These are phyloP conservation scores for Vinca minor DNA, from an alignment of 257 asterid genomes.

Conservation along the genomic window DNA sequence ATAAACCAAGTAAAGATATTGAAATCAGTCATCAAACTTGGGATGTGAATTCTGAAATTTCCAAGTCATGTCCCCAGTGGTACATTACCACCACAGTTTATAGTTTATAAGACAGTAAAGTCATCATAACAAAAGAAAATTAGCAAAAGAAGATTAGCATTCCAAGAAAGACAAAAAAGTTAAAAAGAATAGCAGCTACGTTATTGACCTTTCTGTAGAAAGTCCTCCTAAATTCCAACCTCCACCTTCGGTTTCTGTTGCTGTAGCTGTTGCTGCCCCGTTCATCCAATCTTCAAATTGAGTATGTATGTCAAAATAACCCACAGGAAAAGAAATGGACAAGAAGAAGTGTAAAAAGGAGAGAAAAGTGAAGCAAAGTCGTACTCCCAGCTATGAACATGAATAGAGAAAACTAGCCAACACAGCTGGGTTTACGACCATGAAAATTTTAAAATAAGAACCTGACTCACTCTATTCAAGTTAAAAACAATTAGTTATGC, in stretches of 20 bases:
- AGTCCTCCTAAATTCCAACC: slow-evolving; percentile 46
- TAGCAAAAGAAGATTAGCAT: background rate
- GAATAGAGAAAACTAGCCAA: background rate
- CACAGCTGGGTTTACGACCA: background rate
- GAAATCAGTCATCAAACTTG: background rate
- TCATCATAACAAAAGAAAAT: no score
- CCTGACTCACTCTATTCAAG: no score
- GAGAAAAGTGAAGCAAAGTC: background rate
- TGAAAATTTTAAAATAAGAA: background rate
- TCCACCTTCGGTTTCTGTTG: slow-evolving; percentile 39
- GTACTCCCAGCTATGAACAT: background rate
- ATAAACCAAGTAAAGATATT: background rate
- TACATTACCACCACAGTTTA: background rate
- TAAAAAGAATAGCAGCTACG: slow-evolving; percentile 8
- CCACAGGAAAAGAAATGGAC: background rate
- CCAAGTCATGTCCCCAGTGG: background rate
- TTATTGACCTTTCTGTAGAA: slow-evolving; percentile 46
- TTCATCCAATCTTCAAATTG: slow-evolving; percentile 52
- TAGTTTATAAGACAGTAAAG: background rate
- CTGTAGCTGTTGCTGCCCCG: slow-evolving; percentile 34
- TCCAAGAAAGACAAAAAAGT: slow-evolving; percentile 4
- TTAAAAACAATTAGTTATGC: background rate
- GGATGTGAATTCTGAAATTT: background rate
- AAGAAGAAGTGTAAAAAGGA: background rate
- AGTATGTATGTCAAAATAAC: slow-evolving; percentile 16